Evolutionary conservation across 2,329 filamentous ascomycete genomes (phyloP).

Genomic region (Aspergillus hiratsukae): DNA sequence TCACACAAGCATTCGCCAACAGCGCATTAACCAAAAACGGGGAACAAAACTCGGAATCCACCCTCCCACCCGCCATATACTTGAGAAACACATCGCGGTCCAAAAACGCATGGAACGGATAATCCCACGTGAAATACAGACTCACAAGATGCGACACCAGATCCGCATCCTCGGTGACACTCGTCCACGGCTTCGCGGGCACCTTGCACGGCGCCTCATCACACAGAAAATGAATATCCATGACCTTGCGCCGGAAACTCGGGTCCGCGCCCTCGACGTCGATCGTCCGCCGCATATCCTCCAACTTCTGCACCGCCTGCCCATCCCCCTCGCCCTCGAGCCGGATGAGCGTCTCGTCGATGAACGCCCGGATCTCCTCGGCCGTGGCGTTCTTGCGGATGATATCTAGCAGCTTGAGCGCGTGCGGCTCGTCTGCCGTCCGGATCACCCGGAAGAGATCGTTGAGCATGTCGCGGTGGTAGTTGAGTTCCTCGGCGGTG

Average conservation of each 20-base stretch:
- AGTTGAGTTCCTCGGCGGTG: slow-evolving; percentile 37
- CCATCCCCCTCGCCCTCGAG: slow-evolving; percentile 9
- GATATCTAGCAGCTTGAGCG: slow-evolving; percentile 27
- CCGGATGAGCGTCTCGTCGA: slow-evolving; percentile 26
- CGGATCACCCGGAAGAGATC: slow-evolving; percentile 34
- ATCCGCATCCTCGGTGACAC: slow-evolving; percentile 68
- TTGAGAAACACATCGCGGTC: slow-evolving; percentile 71
- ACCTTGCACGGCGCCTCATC: slow-evolving; percentile 32
- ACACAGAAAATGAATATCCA: slow-evolving; percentile 39
- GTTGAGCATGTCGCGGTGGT: slow-evolving; percentile 36
- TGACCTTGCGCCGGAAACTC: slow-evolving; percentile 34
- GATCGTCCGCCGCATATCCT: slow-evolving; percentile 26
- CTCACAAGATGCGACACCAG: slow-evolving; percentile 75
- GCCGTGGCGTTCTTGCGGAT: slow-evolving; percentile 32
- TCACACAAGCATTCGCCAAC: slow-evolving; percentile 54
- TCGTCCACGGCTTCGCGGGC: slow-evolving; percentile 63
- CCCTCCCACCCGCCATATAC: slow-evolving; percentile 29
- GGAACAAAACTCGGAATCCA: slow-evolving; percentile 69
- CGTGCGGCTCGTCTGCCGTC: slow-evolving; percentile 27
- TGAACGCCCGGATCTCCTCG: slow-evolving; percentile 33
- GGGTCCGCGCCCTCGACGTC: slow-evolving; percentile 29
- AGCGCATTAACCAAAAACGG: slow-evolving; percentile 87
- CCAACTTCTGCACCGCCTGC: slow-evolving; percentile 19
- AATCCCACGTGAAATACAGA: slow-evolving; percentile 96
- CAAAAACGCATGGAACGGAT: slow-evolving; percentile 78